Evolutionary conservation across 495 filamentous ascomycete species (phyloP).

Genomic region (Annulohypoxylon bovei): DNA sequence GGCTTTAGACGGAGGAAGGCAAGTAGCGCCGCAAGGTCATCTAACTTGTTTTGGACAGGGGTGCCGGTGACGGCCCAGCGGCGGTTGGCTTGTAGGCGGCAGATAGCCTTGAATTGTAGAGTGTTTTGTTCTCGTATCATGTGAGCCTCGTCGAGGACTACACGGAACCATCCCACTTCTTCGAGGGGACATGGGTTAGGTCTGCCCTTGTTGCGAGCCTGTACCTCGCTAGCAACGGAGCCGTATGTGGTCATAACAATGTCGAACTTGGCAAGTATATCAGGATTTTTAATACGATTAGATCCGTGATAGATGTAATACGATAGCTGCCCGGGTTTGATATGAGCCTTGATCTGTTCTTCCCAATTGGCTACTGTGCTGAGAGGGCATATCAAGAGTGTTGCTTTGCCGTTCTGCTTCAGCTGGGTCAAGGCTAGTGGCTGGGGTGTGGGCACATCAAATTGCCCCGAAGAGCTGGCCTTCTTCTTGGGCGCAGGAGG

Average conservation of each 20-base stretch:
- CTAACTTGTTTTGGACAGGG: conserved; percentile 89
- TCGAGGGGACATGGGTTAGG: conserved; percentile 71
- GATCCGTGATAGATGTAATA: conserved; percentile 88
- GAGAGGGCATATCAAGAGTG: conserved; percentile 88
- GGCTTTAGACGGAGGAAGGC: conserved; percentile 88
- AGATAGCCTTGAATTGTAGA: conserved; percentile 82
- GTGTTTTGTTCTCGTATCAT: conserved; percentile 87
- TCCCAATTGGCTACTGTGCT: conserved; percentile 94
- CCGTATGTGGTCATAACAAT: conserved; percentile 92
- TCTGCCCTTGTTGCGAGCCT: conserved; percentile 66
- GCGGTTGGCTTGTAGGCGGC: conserved; percentile 79
- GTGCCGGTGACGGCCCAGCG: conserved; percentile 97
- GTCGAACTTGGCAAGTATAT: conserved; percentile 76
- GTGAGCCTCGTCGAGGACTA: conserved; percentile 96
- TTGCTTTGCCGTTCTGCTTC: conserved; percentile 75
- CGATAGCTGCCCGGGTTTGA: conserved; percentile 65
- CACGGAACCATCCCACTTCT: conserved; percentile 88
- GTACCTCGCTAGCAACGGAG: conserved; percentile 82
- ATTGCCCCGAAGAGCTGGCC: conserved; percentile 44
- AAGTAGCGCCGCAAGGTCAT: conserved; percentile 89
- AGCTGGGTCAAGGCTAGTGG: conserved; percentile 57
- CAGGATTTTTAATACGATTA: conserved; percentile 71
- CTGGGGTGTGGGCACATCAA: conserved; percentile 49
- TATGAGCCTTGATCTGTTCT: conserved; percentile 84
- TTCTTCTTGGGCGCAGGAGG: conserved; percentile 49